Base-by-base conservation (phyloP, 139 green algal species). In the Chlorella sp. region DNA sequence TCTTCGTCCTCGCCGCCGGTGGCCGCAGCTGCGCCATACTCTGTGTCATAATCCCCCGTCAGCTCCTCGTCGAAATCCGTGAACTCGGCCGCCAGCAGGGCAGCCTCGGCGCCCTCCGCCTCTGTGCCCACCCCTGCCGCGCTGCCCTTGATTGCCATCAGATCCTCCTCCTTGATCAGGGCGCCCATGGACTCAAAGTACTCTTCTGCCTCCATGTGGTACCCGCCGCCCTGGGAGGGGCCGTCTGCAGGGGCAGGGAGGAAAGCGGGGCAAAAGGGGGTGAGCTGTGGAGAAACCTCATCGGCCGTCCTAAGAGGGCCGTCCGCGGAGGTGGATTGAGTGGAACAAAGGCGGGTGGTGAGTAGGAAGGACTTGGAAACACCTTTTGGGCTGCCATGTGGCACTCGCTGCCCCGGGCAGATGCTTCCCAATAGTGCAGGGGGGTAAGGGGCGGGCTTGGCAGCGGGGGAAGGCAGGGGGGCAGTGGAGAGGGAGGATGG, bases 21-120 rank as follows among this genome's bases (percentile, higher is more conserved):
- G 64, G 15, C 69, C 12, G n/a, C 75, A 30, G 26, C 79, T 1
- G 78, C 85, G 14, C 42, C 48, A 53, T 75, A 91, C 57, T 53
- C 39, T 30, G n/a, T n/a, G 71, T 91, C 89, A 68, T 39, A 82
- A n/a, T 79, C 89, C 19, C 61, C 71, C 19, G 12, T 66, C 36
- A 91, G 71, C 71, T 69, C 30, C 24, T 87, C 80, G 61, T 92
- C 90, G 85, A 92, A 92, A 80, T 92, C 86, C 37, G 22, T 64
- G 80, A 92, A 92, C 57, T 92, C 90, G 30, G 90, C 83, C 24
- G 77, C 82, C 61, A 92, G 86, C 53, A 92, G 81, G 53, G 86
- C 81, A 64, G 39, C 83, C 39, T 91, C 89, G 2, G 75, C 85
- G 30, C 86, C 89, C 1, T 85, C 79, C 2, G 79, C 79, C 28